A percentile compares a stretch with the other conserved stretches of the same genome.
phyloP scores from a whole-genome alignment of 2,329 filamentous ascomycete genomes.

The Colletotrichum somersetense region DNA sequence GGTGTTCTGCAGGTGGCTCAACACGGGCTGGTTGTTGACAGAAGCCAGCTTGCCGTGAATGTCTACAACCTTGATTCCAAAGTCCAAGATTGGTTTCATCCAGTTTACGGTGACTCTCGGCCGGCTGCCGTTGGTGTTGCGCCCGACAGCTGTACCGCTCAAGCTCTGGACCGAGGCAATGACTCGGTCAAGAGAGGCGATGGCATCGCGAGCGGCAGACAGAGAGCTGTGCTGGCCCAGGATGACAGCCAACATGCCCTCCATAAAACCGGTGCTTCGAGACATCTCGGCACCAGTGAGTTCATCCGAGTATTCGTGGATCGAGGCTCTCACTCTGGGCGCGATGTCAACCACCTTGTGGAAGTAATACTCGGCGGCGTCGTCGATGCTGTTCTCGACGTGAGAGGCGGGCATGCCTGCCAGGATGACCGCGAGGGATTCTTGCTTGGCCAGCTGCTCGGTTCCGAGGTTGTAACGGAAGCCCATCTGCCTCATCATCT shows the following conservation, averaged over 20 bases:
- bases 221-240: slow-evolving; percentile 70
- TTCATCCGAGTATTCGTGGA: slow-evolving; percentile 84
- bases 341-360: slow-evolving; percentile 83
- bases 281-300: slow-evolving; percentile 83
- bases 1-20: slow-evolving; percentile 64
- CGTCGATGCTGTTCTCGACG: slow-evolving; percentile 44
- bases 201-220: slow-evolving; percentile 53
- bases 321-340: slow-evolving; percentile 73
- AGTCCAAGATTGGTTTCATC: slow-evolving; percentile 76
- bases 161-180: slow-evolving; percentile 41
- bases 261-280: slow-evolving; percentile 86
- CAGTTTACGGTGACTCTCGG: slow-evolving; percentile 60
- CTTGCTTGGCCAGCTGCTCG: slow-evolving; percentile 79
- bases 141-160: slow-evolving; percentile 41
- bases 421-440: slow-evolving; percentile 77
- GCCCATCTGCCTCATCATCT: slow-evolving; percentile 88
- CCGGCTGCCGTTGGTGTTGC: slow-evolving; percentile 44
- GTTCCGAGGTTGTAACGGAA: slow-evolving; percentile 85
- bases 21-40: slow-evolving; percentile 59
- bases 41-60: slow-evolving; percentile 76
- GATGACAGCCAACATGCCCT: slow-evolving; percentile 80
- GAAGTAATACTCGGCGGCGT: slow-evolving; percentile 77
- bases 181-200: slow-evolving; percentile 47
- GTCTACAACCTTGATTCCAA: slow-evolving; percentile 71
- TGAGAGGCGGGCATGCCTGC: slow-evolving; percentile 56